Evolutionary conservation across 1,284 basidiomycete species (phyloP).

Genomic region (Leccinum ponderosum): DNA sequence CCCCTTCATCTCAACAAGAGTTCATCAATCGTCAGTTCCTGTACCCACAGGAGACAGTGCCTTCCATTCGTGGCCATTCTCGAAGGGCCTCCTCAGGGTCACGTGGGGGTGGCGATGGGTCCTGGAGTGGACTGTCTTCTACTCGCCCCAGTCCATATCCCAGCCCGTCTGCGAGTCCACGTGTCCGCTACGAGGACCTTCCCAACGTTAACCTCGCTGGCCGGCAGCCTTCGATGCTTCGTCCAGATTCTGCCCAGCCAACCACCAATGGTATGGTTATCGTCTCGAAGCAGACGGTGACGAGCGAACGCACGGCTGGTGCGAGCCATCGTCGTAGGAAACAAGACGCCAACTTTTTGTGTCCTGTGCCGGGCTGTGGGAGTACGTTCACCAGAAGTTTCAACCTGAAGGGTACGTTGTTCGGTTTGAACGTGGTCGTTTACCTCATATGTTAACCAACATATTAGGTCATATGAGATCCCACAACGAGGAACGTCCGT

Average conservation of each 20-base stretch:
- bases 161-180: constrained; percentile 36
- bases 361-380: constrained; percentile 76
- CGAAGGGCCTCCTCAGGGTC: constrained; percentile 63
- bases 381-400: constrained; percentile 84
- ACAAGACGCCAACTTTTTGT: constrained; percentile 72
- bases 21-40: constrained; percentile 49
- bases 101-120: constrained; percentile 36
- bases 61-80: constrained; percentile 51
- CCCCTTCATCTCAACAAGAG: constrained; percentile 44
- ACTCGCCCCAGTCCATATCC: constrained; percentile 36
- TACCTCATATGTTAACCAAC: constrained; percentile 15
- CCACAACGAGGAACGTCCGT: constrained; percentile 84
- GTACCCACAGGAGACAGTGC: constrained; percentile 41
- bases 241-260: constrained; percentile 18
- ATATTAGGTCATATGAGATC: constrained; percentile 71
- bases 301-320: constrained; percentile 71
- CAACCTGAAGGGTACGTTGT: constrained; percentile 68
- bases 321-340: constrained; percentile 72
- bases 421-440: constrained; percentile 10
- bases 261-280: constrained; percentile 25
- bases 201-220: constrained; percentile 32
- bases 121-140: constrained; percentile 34
- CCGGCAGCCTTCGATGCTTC: constrained; percentile 29
- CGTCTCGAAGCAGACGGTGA: constrained; percentile 30
- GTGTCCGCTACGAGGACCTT: constrained; percentile 34